phyloP scores from a whole-genome alignment of 768 basidiomycete genomes.

The Cystofilobasidium bisporidii region DNA sequence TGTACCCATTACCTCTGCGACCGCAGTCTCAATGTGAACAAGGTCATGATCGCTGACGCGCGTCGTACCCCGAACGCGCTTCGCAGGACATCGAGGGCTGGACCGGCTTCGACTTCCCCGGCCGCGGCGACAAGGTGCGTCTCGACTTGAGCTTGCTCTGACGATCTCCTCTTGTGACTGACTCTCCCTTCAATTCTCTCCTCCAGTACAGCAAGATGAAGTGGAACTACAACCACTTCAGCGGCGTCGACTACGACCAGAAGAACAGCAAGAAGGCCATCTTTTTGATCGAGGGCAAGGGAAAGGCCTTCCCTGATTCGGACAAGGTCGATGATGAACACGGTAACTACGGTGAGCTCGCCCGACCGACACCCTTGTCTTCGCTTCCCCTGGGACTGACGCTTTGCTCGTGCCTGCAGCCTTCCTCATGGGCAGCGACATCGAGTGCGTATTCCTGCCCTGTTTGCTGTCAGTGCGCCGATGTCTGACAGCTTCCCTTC shows the following conservation, averaged over 20 bases:
- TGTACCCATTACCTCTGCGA: slow-evolving; percentile 30
- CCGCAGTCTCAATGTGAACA: no score
- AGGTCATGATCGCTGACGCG: no score
- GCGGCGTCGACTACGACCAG: slow-evolving; percentile 79
- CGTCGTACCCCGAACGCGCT: no score
- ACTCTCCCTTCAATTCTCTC: background rate
- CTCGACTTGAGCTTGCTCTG: background rate
- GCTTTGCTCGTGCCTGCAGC: background rate
- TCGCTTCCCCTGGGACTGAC: no score
- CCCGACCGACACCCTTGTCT: no score
- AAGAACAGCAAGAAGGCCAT: slow-evolving; percentile 37
- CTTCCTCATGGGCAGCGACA: slow-evolving; percentile 37
- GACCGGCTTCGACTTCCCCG: slow-evolving; percentile 63
- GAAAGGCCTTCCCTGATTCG: slow-evolving; percentile 58
- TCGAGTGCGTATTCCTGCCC: background rate
- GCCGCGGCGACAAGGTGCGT: slow-evolving; percentile 53
- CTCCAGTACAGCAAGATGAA: slow-evolving; percentile 34
- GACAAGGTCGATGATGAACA: slow-evolving; percentile 66
- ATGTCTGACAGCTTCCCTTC: slow-evolving; percentile 20
- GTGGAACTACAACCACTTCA: slow-evolving; percentile 30
- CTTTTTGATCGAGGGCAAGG: slow-evolving; percentile 52
- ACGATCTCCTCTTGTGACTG: no score
- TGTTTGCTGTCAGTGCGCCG: background rate
- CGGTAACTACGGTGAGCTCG: slow-evolving; percentile 61
- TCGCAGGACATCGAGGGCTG: slow-evolving; percentile 9